Evolutionary conservation across 176 grass and related monocot genomes (phyloP).

Genomic region (Triticum timopheevii): DNA sequence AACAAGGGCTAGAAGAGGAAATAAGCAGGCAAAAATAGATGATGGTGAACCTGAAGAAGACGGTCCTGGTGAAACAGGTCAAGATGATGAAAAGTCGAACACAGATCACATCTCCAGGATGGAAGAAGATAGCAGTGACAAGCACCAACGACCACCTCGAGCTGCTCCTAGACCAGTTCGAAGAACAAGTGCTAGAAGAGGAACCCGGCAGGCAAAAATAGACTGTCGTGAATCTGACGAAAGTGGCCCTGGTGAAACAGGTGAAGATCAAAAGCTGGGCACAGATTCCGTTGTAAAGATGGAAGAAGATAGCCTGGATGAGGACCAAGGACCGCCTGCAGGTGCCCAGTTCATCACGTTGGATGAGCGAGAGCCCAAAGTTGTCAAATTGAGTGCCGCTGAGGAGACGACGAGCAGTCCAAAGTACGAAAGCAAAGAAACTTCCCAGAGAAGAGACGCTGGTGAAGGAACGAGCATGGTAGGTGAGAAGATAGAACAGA

Average conservation of each 20-base stretch:
- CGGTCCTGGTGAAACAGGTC: slow-evolving; percentile 39
- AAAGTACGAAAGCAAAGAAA: slow-evolving; percentile 25
- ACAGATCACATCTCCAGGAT: slow-evolving; percentile 32
- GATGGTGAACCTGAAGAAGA: slow-evolving; percentile 55
- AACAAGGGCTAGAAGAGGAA: slow-evolving; percentile 65
- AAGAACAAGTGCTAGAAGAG: slow-evolving; percentile 49
- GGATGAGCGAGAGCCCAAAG: slow-evolving; percentile 29
- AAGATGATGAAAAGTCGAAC: slow-evolving; percentile 32
- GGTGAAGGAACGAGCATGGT: slow-evolving; percentile 20
- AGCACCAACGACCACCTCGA: slow-evolving; percentile 10
- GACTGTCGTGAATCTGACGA: slow-evolving; percentile 44
- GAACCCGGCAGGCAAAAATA: slow-evolving; percentile 48
- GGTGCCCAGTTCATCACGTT: slow-evolving; percentile 41
- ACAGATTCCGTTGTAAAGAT: slow-evolving; percentile 20
- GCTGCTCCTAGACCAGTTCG: slow-evolving; percentile 40
- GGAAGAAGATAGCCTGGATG: slow-evolving; percentile 15
- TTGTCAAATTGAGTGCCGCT: neutral
- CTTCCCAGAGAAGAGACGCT: slow-evolving; percentile 23
- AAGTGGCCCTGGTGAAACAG: slow-evolving; percentile 34
- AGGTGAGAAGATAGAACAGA: slow-evolving; percentile 70
- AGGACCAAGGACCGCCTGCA: slow-evolving; percentile 29
- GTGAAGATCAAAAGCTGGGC: slow-evolving; percentile 28
- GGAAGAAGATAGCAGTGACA: slow-evolving; percentile 29
- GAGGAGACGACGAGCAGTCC: slow-evolving; percentile 13
- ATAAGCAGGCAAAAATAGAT: slow-evolving; percentile 44